Conservation (phyloP, 169 alveolate species). For the Plasmodium chabaudi region DNA sequence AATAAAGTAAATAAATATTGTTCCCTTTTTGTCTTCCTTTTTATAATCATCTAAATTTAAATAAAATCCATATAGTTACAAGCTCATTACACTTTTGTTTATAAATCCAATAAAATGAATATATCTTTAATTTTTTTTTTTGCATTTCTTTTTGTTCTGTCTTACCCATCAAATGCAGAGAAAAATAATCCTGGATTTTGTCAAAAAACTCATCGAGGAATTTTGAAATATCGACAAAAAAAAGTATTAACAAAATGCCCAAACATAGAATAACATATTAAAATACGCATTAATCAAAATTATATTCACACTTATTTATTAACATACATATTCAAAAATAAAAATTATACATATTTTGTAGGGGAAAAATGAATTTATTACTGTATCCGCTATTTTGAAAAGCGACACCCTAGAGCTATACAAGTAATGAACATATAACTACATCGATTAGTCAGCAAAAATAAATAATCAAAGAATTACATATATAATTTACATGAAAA, state of each 20-base stretch:
- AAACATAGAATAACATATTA: neutral
- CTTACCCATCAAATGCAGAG: constrained; percentile 11
- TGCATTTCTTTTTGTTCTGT: constrained; percentile 12
- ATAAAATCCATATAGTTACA: too few relatives aligned
- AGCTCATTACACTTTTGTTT: neutral
- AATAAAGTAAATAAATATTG: too few relatives aligned
- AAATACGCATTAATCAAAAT: too few relatives aligned
- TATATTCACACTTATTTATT: too few relatives aligned
- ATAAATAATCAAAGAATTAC: too few relatives aligned
- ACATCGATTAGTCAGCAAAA: too few relatives aligned
- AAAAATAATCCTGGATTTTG: constrained; percentile 42
- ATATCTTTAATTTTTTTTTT: constrained; percentile 8
- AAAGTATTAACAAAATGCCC: constrained; percentile 4
- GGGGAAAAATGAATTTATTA: constrained; percentile 51
- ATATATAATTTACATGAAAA: too few relatives aligned
- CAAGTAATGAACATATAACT: constrained; percentile 6
- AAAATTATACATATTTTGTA: neutral
- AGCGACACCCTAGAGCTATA: constrained; percentile 27
- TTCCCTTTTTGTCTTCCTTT: too few relatives aligned
- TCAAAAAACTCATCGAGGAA: constrained; percentile 53
- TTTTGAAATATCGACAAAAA: constrained; percentile 60
- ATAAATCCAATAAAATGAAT: constrained; percentile 34
- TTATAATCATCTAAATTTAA: too few relatives aligned
- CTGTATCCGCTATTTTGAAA: constrained; percentile 56
- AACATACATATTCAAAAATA: too few relatives aligned